phyloP scores from a whole-genome alignment of 768 basidiomycete genomes.

The Fistulinella prunicolor region DNA sequence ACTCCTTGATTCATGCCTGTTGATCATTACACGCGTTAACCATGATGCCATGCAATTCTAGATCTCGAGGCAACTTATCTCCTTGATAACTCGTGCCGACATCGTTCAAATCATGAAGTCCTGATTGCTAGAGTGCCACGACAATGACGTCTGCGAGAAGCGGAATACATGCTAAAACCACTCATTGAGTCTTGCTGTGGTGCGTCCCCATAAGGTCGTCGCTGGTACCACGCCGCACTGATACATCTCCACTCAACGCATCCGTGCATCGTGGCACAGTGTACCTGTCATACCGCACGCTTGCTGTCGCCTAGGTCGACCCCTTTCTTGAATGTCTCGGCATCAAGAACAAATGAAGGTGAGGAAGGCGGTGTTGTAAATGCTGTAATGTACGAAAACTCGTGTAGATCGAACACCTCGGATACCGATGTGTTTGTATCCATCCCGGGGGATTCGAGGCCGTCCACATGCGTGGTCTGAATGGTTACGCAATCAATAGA shows the following conservation, averaged over 20 bases:
- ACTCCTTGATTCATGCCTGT: neutral
- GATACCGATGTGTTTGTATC: constrained; percentile 10
- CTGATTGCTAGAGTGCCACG: constrained; percentile 7
- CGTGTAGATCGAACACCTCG: constrained; percentile 25
- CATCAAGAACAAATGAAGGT: constrained; percentile 16
- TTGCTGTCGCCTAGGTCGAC: constrained; percentile 5
- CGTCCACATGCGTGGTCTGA: neutral
- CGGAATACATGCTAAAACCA: constrained; percentile 11
- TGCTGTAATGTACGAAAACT: constrained; percentile 32
- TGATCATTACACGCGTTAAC: constrained; percentile 19
- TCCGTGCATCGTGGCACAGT: constrained; percentile 2
- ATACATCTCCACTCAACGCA: constrained; percentile 13
- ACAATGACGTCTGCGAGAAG: constrained; percentile 12
- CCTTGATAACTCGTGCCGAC: no score
- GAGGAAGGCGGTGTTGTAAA: constrained; percentile 31
- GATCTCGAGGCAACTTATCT: no score
- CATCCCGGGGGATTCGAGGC: constrained; percentile 12
- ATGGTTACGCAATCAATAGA: constrained; percentile 12
- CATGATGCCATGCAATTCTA: constrained; percentile 19
- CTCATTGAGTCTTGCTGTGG: constrained; percentile 1
- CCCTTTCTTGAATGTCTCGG: constrained; percentile 10
- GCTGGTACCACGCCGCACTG: constrained; percentile 2
- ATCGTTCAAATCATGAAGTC: constrained; percentile 25
- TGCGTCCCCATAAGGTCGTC: neutral
- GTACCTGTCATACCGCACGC: constrained; percentile 11